Base-by-base conservation (phyloP, 2,329 filamentous ascomycete genomes). In the Penicillium aurantiogriseum region DNA sequence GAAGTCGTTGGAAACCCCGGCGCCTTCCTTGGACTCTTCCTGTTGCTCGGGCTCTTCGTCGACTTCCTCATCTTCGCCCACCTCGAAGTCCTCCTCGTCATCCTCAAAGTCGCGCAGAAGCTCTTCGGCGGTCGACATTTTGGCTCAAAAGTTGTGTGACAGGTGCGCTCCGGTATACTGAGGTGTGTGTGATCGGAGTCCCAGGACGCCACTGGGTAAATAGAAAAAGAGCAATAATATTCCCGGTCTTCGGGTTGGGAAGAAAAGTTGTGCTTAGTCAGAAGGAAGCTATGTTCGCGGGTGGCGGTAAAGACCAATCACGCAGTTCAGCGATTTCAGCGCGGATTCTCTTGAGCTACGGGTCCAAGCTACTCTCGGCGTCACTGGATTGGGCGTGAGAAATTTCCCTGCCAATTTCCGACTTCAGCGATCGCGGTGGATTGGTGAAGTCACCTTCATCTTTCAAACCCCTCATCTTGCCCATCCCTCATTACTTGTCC, bases 41-140 rank as follows among this genome's bases (percentile, higher is more conserved):
- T 36, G 31, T 35, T 48, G 45, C 45, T 87, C 84, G 27, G 85
- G 83, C 54, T 85, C 83, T 61, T 85, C 81, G 51, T 83, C 81
- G 56, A 83, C 80, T 49, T 81, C 82, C 49, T 81, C 80, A 46
- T 87, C 90, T 72, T 94, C 91, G 19, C 56, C 63, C 17, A 44
- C 55, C 67, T 94, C 90, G 51, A 91, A 90, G 44, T 87, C 91
- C 6, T 87, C 91, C 6, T 89, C 90, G 70, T 95, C 91, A 29
- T 70, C 67, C 68, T 92, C 91, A 63, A 96, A 94, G 73, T 96
- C 91, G 70, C 94, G 90, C 67, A 97, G 82, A 11, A 99, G 84
- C 74, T 97, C 93, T 70, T 97, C 92, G 61, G 91, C 93, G 44
- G 91, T 95, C 73, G 93, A 91, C 92, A 97, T 95, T 17, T 27